Conservation (phyloP, 2,329 filamentous ascomycete genomes). For the Graphilbum sp. region DNA sequence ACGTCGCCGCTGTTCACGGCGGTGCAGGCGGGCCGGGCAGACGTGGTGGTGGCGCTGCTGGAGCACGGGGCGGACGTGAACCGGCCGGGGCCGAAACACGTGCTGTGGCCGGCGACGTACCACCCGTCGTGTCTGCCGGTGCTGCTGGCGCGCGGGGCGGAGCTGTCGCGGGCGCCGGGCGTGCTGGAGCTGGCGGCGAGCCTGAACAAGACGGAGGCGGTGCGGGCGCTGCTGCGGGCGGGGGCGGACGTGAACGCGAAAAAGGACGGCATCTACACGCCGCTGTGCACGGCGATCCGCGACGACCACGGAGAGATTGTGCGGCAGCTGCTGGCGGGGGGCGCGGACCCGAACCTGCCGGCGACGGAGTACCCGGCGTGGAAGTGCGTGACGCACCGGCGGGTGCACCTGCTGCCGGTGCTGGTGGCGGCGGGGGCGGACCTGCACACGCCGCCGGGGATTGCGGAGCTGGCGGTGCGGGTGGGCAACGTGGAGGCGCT, state of each 20-base stretch:
- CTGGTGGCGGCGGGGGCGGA: slow-evolving; percentile 20
- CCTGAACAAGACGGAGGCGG: slow-evolving; percentile 46
- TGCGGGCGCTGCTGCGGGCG: slow-evolving; percentile 24
- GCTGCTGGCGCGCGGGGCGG: slow-evolving; percentile 41
- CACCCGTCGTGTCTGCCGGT: slow-evolving; percentile 40
- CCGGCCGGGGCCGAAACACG: slow-evolving; percentile 51
- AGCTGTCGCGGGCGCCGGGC: slow-evolving; percentile 41
- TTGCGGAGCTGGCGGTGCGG: slow-evolving; percentile 18
- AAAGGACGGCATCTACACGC: slow-evolving; percentile 14
- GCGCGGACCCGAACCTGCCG: slow-evolving; percentile 20
- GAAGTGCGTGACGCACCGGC: slow-evolving; percentile 13
- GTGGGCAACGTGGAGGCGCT: slow-evolving; percentile 22
- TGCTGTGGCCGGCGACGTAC: slow-evolving; percentile 49
- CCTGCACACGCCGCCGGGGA: slow-evolving; percentile 13
- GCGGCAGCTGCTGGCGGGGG: slow-evolving; percentile 16
- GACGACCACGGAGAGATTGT: slow-evolving; percentile 14
- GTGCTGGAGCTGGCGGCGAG: slow-evolving; percentile 48
- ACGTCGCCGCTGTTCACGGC: slow-evolving; percentile 48
- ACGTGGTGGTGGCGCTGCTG: slow-evolving; percentile 33
- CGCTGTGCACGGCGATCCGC: slow-evolving; percentile 13
- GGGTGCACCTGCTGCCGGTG: slow-evolving; percentile 16
- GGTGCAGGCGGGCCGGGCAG: slow-evolving; percentile 36
- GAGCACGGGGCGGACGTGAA: slow-evolving; percentile 50
- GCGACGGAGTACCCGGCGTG: slow-evolving; percentile 18
- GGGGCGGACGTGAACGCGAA: slow-evolving; percentile 13